Conservation (phyloP, 169 alveolate genomes). For the Plasmodium cynomolgi region DNA sequence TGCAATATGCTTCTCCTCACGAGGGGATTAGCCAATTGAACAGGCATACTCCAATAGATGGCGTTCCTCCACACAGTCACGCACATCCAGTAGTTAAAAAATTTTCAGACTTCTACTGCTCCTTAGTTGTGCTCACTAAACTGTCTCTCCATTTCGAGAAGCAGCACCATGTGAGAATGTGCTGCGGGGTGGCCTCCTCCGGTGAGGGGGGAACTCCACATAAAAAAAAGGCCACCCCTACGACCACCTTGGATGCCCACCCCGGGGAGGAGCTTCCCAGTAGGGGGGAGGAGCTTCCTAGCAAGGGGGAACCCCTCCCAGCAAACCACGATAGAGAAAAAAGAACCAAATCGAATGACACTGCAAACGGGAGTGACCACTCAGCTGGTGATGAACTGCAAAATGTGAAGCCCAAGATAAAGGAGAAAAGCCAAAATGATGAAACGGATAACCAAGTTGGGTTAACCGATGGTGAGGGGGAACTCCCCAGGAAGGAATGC, state of each 20-base stretch:
- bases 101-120: slow-evolving; percentile 58
- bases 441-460: not conserved
- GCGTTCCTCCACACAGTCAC: not conserved
- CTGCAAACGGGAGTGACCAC: not conserved
- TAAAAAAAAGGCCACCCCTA: not conserved
- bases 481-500: not conserved
- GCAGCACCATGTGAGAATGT: not conserved
- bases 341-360: not conserved
- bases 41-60: not conserved
- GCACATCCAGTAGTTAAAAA: slow-evolving; percentile 16
- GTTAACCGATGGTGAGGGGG: not conserved
- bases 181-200: not conserved
- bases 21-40: not conserved
- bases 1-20: not conserved
- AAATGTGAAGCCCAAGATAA: not conserved
- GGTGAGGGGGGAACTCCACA: not conserved
- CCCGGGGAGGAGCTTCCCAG: not conserved
- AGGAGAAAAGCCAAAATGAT: not conserved
- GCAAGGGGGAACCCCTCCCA: not conserved
- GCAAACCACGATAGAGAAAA: not conserved
- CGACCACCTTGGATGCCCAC: not conserved
- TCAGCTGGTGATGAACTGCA: not conserved
- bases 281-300: not conserved
- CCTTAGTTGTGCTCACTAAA: slow-evolving; percentile 5
- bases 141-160: slow-evolving; percentile 7